These are phyloP conservation scores for Roridomyces roridus DNA, from an alignment of 768 basidiomycete species.

Conservation along the genomic window DNA sequence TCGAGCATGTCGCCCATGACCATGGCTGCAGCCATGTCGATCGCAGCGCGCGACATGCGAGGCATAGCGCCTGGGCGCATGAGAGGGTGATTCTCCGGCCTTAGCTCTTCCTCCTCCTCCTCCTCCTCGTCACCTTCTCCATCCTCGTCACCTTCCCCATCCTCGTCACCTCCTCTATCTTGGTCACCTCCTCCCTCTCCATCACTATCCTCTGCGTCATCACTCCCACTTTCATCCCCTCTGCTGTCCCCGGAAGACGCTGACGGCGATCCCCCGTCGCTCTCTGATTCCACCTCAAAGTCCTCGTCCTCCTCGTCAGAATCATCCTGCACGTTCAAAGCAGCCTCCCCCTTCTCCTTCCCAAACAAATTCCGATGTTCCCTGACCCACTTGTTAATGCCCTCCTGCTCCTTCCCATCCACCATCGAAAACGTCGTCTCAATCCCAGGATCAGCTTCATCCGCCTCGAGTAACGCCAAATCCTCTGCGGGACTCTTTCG, in stretches of 20 bases:
- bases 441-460: slow-evolving; percentile 50
- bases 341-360: slow-evolving; percentile 34
- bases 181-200: slow-evolving; percentile 38
- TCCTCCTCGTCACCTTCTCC: too few species aligned
- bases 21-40: slow-evolving; percentile 71
- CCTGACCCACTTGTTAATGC: slow-evolving; percentile 69
- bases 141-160: slow-evolving; percentile 44
- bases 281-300: slow-evolving; percentile 45
- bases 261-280: slow-evolving; percentile 38
- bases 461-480: slow-evolving; percentile 43
- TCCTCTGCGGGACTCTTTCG: slow-evolving; percentile 38
- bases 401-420: slow-evolving; percentile 70
- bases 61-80: slow-evolving; percentile 72
- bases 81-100: slow-evolving; percentile 64
- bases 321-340: slow-evolving; percentile 43
- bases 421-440: slow-evolving; percentile 78
- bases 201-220: slow-evolving; percentile 39
- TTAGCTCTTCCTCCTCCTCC: slow-evolving; percentile 58
- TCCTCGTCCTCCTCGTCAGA: slow-evolving; percentile 55
- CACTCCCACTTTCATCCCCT: slow-evolving; percentile 29
- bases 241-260: slow-evolving; percentile 29
- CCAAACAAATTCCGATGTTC: slow-evolving; percentile 64
- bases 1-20: slow-evolving; percentile 56
- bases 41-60: slow-evolving; percentile 66
- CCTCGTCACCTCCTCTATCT: slow-evolving; percentile 39